phyloP scores from a whole-genome alignment of 129 eudicot genomes.

The Artemisia annua region DNA sequence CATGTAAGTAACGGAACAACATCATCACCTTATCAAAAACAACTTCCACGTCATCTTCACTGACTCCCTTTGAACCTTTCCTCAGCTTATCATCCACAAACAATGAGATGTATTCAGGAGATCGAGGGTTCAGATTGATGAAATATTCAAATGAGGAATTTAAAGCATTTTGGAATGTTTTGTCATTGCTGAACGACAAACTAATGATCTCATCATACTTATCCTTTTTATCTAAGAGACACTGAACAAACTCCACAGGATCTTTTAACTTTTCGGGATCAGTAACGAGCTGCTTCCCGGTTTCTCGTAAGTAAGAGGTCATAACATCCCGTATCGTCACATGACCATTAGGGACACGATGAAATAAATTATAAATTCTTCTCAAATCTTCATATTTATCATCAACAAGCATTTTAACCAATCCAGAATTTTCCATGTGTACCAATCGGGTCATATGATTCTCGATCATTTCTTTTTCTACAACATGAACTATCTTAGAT shows the following conservation, averaged over 20 bases:
- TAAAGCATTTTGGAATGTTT: constrained; percentile 75
- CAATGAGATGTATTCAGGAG: constrained; percentile 71
- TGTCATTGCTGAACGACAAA: constrained; percentile 67
- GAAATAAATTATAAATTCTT: constrained; percentile 66
- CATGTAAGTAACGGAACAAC: constrained; percentile 72
- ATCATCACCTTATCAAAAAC: constrained; percentile 76
- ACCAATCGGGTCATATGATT: constrained; percentile 74
- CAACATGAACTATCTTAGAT: constrained; percentile 57
- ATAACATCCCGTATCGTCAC: constrained; percentile 55
- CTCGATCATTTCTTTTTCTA: constrained; percentile 82
- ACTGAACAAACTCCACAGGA: constrained; percentile 76
- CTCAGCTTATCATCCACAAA: constrained; percentile 76
- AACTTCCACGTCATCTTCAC: constrained; percentile 68
- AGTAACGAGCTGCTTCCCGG: constrained; percentile 74
- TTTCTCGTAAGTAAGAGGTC: constrained; percentile 66
- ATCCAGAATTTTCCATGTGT: constrained; percentile 80
- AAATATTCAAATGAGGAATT: constrained; percentile 71
- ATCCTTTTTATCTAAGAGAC: constrained; percentile 59
- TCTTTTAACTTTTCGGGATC: constrained; percentile 76
- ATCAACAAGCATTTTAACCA: constrained; percentile 73
- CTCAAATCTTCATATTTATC: constrained; percentile 68
- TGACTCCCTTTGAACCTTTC: constrained; percentile 74
- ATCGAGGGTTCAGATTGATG: constrained; percentile 62
- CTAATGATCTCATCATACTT: constrained; percentile 54
- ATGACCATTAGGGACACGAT: constrained; percentile 56